phyloP scores from a whole-genome alignment of 495 filamentous ascomycete species.

The Aspergillus mulundensis region DNA sequence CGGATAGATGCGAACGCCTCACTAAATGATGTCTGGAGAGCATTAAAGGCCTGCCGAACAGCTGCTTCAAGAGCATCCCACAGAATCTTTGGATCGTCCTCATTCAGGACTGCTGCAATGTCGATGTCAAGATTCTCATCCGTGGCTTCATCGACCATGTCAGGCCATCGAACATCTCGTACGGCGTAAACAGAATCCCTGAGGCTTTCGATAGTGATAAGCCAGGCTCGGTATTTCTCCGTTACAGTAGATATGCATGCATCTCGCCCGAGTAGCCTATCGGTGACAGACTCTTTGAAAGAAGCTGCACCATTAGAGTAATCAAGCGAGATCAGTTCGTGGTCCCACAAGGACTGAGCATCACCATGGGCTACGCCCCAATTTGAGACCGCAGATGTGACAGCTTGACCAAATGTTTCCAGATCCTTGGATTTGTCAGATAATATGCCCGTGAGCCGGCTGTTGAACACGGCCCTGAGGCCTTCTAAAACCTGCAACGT shows the following conservation, averaged over 20 bases:
- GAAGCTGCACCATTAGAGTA: conserved; percentile 49
- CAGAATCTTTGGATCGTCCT: conserved; percentile 66
- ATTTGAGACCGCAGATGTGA: conserved; percentile 40
- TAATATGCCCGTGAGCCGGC: conserved; percentile 56
- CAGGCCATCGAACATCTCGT: conserved; percentile 66
- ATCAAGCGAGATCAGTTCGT: conserved; percentile 48
- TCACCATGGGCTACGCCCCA: conserved; percentile 50
- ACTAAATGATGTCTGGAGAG: conserved; percentile 54
- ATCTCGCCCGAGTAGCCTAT: conserved; percentile 61
- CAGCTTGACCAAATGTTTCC: conserved; percentile 52
- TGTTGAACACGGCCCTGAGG: conserved; percentile 65
- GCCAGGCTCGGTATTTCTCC: conserved; percentile 64
- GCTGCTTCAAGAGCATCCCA: conserved; percentile 56
- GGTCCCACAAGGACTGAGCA: conserved; percentile 58
- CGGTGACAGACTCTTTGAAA: conserved; percentile 51
- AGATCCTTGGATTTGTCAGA: conserved; percentile 55
- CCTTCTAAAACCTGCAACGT: conserved; percentile 61
- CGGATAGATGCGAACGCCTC: conserved; percentile 41
- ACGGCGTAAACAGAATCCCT: conserved; percentile 61
- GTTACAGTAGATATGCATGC: conserved; percentile 57
- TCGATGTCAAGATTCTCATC: conserved; percentile 64
- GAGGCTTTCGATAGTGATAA: conserved; percentile 56
- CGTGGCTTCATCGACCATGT: conserved; percentile 71
- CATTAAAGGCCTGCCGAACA: conserved; percentile 52
- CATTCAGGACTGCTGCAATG: conserved; percentile 58